phyloP scores from a whole-genome alignment of 1,284 basidiomycete genomes.

The Apiotrichum mycotoxinovorans region DNA sequence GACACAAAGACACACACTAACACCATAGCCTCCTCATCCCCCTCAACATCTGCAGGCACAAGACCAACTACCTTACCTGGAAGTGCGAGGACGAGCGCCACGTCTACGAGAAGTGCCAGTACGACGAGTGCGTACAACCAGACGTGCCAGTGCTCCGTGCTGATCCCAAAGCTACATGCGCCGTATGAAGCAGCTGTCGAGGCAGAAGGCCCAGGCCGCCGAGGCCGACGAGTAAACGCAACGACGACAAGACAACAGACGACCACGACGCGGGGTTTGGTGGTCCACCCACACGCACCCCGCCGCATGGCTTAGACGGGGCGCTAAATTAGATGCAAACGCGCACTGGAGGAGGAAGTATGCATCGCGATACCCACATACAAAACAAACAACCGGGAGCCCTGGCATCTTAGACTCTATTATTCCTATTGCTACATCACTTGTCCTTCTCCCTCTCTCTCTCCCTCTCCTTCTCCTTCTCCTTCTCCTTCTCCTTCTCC shows the following conservation, averaged over 20 bases:
- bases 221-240: constrained; percentile 44
- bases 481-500: neutral
- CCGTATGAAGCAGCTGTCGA: constrained; percentile 73
- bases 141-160: neutral
- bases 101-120: constrained; percentile 67
- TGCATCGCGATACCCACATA: constrained; percentile 23
- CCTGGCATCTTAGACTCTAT: neutral
- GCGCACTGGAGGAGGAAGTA: constrained; percentile 6
- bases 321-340: neutral
- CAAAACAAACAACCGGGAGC: neutral
- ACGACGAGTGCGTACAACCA: constrained; percentile 70
- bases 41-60: constrained; percentile 72
- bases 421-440: neutral
- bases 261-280: too few relatives aligned
- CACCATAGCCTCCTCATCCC: constrained; percentile 70
- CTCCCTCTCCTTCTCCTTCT: neutral
- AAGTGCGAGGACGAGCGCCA: constrained; percentile 69
- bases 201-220: constrained; percentile 61
- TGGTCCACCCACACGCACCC: neutral
- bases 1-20: neutral
- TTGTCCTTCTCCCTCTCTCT: neutral
- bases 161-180: constrained; percentile 64
- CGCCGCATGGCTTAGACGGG: neutral
- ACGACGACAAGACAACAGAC: neutral
- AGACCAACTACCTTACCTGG: constrained; percentile 71